These are phyloP conservation scores for Aureobasidium melanogenum DNA, from an alignment of 2,329 filamentous ascomycete species.

Conservation along the genomic window DNA sequence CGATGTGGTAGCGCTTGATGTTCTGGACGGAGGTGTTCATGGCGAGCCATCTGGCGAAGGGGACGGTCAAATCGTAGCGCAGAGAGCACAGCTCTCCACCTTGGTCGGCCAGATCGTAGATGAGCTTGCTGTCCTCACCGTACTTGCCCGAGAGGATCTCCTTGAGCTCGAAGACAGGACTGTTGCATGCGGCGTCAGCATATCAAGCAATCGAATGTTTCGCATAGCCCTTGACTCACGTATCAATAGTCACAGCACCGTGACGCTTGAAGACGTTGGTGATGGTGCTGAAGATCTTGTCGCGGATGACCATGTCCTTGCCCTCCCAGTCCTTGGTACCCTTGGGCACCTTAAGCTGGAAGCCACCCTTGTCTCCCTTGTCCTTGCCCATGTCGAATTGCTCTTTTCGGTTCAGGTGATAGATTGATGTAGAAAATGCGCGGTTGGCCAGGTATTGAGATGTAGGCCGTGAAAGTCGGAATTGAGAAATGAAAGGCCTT, in stretches of 20 bases:
- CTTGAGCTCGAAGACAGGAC: constrained; percentile 72
- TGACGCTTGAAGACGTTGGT: constrained; percentile 75
- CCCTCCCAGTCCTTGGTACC: constrained; percentile 82
- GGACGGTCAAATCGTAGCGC: constrained; percentile 80
- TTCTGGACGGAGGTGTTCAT: constrained; percentile 76
- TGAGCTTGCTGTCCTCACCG: constrained; percentile 85
- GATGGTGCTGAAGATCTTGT: constrained; percentile 70
- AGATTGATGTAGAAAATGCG: constrained; percentile 6
- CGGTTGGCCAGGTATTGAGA: neutral
- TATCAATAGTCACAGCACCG: constrained; percentile 71
- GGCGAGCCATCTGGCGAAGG: constrained; percentile 84
- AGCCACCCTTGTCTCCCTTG: constrained; percentile 28
- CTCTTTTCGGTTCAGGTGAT: neutral
- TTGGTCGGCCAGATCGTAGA: constrained; percentile 82
- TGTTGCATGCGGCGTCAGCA: constrained; percentile 19
- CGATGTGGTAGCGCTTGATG: constrained; percentile 93
- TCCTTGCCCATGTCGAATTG: constrained; percentile 38
- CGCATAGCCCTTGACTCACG: constrained; percentile 34
- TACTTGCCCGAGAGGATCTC: constrained; percentile 86
- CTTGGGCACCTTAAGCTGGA: constrained; percentile 81
- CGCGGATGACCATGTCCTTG: constrained; percentile 68
- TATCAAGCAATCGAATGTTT: neutral
- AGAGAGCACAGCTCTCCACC: constrained; percentile 78
- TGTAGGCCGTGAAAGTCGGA: neutral
- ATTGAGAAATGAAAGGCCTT: constrained; percentile 6